These are phyloP conservation scores for Termitomyces sp. DNA, from an alignment of 768 basidiomycete species.

Conservation along the genomic window DNA sequence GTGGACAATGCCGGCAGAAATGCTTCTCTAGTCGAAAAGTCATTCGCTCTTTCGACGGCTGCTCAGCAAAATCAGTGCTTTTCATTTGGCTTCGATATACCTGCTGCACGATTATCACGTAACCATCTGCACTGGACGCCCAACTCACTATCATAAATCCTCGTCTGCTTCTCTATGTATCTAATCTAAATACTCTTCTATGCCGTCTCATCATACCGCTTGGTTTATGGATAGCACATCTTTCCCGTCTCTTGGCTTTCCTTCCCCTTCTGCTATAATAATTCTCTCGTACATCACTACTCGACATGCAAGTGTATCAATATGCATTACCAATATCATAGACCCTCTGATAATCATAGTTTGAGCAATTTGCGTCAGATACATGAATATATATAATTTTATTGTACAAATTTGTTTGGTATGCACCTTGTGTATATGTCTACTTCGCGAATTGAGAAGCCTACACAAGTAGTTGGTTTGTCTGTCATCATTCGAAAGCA, in stretches of 20 bases:
- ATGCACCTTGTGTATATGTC: background rate
- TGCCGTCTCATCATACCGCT: no score
- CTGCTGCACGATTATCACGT: background rate
- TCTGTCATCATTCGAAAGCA: background rate
- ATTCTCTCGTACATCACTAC: background rate
- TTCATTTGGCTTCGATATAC: background rate
- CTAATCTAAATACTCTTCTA: no score
- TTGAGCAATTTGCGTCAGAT: background rate
- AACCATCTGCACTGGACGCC: background rate
- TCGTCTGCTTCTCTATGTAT: background rate
- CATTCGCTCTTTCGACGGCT: background rate
- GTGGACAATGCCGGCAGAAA: no score
- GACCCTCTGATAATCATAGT: background rate
- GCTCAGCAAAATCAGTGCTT: background rate
- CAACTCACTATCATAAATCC: background rate
- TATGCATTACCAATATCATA: background rate
- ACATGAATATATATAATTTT: background rate
- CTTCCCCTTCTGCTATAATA: background rate
- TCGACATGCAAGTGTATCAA: constrained; percentile 3
- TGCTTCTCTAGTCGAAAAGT: background rate
- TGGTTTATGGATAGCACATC: background rate
- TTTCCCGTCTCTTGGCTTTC: background rate
- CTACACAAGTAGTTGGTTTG: constrained; percentile 8
- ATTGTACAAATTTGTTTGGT: background rate
- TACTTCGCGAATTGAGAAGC: constrained; percentile 22